These are phyloP conservation scores for Sugiyamaella sp. DNA, from an alignment of 1,139 yeast genomes.

Conservation along the genomic window DNA sequence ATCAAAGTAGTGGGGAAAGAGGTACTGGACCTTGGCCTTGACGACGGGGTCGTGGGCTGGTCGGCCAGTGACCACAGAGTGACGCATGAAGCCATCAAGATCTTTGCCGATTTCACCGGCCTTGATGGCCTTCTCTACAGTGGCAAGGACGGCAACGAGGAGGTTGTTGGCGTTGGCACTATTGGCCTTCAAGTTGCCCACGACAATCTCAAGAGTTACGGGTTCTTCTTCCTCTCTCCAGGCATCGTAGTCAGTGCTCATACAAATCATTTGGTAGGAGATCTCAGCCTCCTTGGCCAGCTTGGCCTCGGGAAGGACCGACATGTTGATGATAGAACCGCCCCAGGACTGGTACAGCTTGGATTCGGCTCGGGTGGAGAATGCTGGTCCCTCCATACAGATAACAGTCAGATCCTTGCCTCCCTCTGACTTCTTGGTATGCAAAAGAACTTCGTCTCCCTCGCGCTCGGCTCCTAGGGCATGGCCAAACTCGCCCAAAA, in stretches of 20 bases:
- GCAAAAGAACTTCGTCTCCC: constrained; percentile 48
- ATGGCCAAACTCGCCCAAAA: constrained; percentile 60
- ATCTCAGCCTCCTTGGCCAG: constrained; percentile 97
- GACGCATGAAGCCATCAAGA: constrained; percentile 76
- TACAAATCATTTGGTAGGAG: constrained; percentile 95
- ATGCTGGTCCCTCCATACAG: constrained; percentile 99
- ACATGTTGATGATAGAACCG: constrained; percentile 95
- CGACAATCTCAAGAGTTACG: constrained; percentile 95
- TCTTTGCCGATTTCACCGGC: constrained; percentile 68
- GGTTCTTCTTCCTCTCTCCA: constrained; percentile 97
- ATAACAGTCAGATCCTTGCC: constrained; percentile 76
- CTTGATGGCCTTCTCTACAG: constrained; percentile 62
- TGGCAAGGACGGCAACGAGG: constrained; percentile 68
- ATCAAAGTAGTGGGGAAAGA: constrained; percentile 78
- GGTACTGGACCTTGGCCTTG: constrained; percentile 75
- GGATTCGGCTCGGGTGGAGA: constrained; percentile 97
- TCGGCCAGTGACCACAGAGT: constrained; percentile 78
- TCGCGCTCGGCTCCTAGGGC: constrained; percentile 54
- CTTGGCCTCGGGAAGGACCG: constrained; percentile 93
- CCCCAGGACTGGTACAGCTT: constrained; percentile 86
- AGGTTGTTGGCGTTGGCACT: constrained; percentile 80
- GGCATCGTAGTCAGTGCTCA: constrained; percentile 98
- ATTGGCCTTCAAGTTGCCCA: constrained; percentile 86
- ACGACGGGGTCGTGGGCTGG: constrained; percentile 72
- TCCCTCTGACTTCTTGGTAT: constrained; percentile 57